Percentiles rank a stretch among this genome's conserved stretches.
phyloP scores from a whole-genome alignment of 1,284 basidiomycete species.

The Tranzscheliella williamsii region DNA sequence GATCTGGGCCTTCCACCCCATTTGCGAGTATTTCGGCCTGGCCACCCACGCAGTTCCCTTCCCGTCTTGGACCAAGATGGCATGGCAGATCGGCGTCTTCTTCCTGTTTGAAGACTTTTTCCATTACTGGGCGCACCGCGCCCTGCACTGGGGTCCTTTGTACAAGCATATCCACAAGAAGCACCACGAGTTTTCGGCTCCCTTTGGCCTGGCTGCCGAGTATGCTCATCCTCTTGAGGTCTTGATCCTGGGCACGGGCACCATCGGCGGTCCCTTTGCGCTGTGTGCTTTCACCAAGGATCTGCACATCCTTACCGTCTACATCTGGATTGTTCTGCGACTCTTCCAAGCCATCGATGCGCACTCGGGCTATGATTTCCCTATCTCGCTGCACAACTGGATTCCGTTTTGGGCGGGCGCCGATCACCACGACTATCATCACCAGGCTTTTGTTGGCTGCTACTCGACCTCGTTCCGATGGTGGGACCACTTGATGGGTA shows the following conservation, averaged over 20 bases:
- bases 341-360: slow-evolving; percentile 97
- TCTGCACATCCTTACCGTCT: slow-evolving; percentile 84
- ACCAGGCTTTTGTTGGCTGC: slow-evolving; percentile 57
- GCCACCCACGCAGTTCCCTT: slow-evolving; percentile 90
- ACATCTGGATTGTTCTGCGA: slow-evolving; percentile 88
- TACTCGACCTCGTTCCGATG: slow-evolving; percentile 59
- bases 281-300: slow-evolving; percentile 70
- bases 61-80: slow-evolving; percentile 64
- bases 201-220: slow-evolving; percentile 95
- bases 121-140: slow-evolving; percentile 79
- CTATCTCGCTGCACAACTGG: slow-evolving; percentile 85
- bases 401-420: slow-evolving; percentile 98
- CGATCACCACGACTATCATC: slow-evolving; percentile 78
- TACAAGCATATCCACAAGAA: slow-evolving; percentile 97
- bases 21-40: slow-evolving; percentile 88
- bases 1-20: slow-evolving; percentile 95
- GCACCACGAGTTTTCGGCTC: slow-evolving; percentile 93
- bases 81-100: slow-evolving; percentile 82
- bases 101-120: slow-evolving; percentile 96
- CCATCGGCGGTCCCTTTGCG: slow-evolving; percentile 83
- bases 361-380: slow-evolving; percentile 83
- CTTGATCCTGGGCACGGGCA: slow-evolving; percentile 82
- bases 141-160: slow-evolving; percentile 82
- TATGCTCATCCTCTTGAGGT: slow-evolving; percentile 95
- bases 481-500: slow-evolving; percentile 59